phyloP scores from a whole-genome alignment of 176 grass and related monocot genomes.

The Oryza punctata region DNA sequence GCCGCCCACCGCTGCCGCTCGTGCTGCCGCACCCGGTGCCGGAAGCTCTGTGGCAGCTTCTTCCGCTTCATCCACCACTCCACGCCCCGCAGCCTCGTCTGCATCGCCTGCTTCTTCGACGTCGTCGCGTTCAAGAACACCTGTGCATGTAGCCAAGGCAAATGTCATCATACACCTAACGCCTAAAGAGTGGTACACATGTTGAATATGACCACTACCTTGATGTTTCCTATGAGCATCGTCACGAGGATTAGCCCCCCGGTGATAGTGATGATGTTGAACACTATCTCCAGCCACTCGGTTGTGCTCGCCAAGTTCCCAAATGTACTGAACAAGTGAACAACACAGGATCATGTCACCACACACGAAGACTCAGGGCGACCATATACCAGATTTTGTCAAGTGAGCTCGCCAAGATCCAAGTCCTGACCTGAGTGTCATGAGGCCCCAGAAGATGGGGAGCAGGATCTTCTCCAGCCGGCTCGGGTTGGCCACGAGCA shows the following conservation, averaged over 20 bases:
- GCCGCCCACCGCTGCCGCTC: constrained; percentile 97
- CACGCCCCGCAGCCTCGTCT: constrained; percentile 52
- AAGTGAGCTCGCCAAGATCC: neutral
- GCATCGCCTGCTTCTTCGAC: constrained; percentile 84
- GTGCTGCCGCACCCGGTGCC: constrained; percentile 70
- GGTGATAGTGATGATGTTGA: constrained; percentile 95
- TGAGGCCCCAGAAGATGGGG: constrained; percentile 94
- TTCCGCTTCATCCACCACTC: constrained; percentile 93
- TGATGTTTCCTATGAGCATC: constrained; percentile 97
- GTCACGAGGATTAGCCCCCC: constrained; percentile 78
- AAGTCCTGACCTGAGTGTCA: constrained; percentile 42
- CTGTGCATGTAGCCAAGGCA: constrained; percentile 2
- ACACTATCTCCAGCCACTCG: constrained; percentile 94
- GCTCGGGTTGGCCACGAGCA: constrained; percentile 70
- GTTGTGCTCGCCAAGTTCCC: constrained; percentile 89
- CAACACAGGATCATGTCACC: neutral
- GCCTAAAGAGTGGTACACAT: too few species aligned
- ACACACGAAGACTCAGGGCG: neutral
- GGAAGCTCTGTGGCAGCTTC: constrained; percentile 49
- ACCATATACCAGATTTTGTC: neutral
- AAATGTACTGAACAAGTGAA: constrained; percentile 62
- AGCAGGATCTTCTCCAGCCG: constrained; percentile 83
- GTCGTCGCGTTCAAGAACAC: constrained; percentile 90
- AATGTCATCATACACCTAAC: too few species aligned
- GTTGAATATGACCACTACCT: constrained; percentile 27